These are phyloP conservation scores for Linnemannia exigua DNA, from an alignment of 192 early-diverging fungal species.

Conservation along the genomic window DNA sequence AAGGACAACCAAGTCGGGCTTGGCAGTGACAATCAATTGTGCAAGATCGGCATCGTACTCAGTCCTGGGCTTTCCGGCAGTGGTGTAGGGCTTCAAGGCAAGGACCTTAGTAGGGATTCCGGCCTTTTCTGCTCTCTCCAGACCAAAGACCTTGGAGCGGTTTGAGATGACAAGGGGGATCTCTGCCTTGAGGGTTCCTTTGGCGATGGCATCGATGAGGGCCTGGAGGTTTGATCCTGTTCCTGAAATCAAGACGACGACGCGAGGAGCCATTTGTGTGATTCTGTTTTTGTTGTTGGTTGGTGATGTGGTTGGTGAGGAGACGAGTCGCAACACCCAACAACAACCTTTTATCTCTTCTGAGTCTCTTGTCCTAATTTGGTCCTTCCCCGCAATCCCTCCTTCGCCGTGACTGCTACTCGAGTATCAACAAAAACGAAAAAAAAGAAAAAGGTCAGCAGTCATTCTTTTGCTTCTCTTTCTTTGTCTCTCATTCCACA, in stretches of 20 bases:
- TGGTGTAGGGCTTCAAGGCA: constrained; percentile 89
- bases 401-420: background rate
- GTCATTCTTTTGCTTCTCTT: background rate
- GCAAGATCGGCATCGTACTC: constrained; percentile 94
- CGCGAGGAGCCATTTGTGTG: constrained; percentile 54
- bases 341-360: background rate
- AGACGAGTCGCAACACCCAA: background rate
- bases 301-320: background rate
- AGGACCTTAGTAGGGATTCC: constrained; percentile 87
- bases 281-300: background rate
- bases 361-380: background rate
- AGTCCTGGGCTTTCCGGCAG: constrained; percentile 82
- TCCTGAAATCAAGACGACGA: constrained; percentile 96
- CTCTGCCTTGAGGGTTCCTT: constrained; percentile 66
- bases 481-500: too few species aligned
- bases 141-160: constrained; percentile 85
- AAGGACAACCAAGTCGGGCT: constrained; percentile 90
- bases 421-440: background rate
- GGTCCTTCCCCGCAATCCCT: background rate
- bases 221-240: constrained; percentile 98
- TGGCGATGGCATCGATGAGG: constrained; percentile 83
- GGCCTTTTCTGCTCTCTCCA: constrained; percentile 86
- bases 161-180: constrained; percentile 95
- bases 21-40: constrained; percentile 67
- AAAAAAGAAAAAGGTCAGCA: background rate